Base-by-base conservation (phyloP, 306 rosid genomes). In the Cucurbita ficifolia region DNA sequence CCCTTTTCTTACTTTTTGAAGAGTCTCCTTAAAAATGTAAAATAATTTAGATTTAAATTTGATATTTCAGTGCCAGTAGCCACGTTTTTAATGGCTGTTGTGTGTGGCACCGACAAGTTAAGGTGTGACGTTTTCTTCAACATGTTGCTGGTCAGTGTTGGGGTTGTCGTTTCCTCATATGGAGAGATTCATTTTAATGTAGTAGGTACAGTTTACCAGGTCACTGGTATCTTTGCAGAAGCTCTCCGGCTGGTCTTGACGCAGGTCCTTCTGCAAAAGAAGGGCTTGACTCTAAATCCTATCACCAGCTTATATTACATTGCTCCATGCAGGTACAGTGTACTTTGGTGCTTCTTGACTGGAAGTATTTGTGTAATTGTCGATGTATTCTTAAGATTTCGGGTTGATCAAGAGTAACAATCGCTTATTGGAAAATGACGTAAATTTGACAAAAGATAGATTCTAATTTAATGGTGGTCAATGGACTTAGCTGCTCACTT, bases 91-190 rank as follows among this genome's bases (percentile, higher is more conserved):
- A 81, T 90, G 89, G 98, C 98, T 79, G 81, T 87, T 82, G 68
- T 88, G 62, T 93, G 98, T 61, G 96, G 98, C 74, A 90, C 86
- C 76, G 98, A 93, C 85, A 90, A 87, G 77, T 83, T 87, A 79
- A 90, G 94, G 88, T 93, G 98, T 42, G 98, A 93, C 42, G 90
- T 93, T 81, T 89, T 93, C 91, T 86, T 74, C 81, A 90, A 90
- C 90, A 88, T 88, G 98, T 71, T 90, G 89, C 91, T 93, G 80
- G 91, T 93, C 91, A 90, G 98, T 81, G 89, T 93, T 79, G 98
- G 98, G 83, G 98, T 93, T 72, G 96, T 87, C 79, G 45, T 93
- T 82, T 90, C 98, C 74, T 93, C 98, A 16, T 93, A 93, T 10
- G 98, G 98, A 76, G 97, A 93, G 81, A 93, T 93, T 74, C 89